Conservation (phyloP, 1,284 basidiomycete species). For the Malassezia sp. region DNA sequence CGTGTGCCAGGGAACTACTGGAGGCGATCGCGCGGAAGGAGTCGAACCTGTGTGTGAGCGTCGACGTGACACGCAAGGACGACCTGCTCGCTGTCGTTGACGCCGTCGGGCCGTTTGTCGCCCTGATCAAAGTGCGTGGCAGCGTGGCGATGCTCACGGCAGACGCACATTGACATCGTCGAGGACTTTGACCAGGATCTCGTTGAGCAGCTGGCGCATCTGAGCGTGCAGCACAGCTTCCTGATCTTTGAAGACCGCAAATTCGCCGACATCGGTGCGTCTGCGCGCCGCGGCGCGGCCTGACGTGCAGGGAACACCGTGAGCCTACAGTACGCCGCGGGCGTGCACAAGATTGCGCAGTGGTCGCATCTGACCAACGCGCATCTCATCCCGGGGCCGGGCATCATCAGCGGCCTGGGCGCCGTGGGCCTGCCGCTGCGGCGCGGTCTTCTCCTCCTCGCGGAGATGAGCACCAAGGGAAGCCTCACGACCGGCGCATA, state of each 20-base stretch:
- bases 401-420: conserved; percentile 75
- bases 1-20: conserved; percentile 52
- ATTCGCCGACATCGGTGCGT: conserved; percentile 89
- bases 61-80: conserved; percentile 74
- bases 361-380: conserved; percentile 99
- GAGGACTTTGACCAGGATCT: conserved; percentile 75
- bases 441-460: conserved; percentile 77
- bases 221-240: conserved; percentile 78
- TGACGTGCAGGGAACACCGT: conserved; percentile 98
- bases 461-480: conserved; percentile 91
- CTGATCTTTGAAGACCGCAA: conserved; percentile 97
- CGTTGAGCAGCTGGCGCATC: conserved; percentile 59
- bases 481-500: conserved; percentile 74
- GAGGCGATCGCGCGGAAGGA: conserved; percentile 76
- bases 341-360: conserved; percentile 81
- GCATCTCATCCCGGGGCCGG: conserved; percentile 80
- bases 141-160: not conserved
- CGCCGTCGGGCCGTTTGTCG: conserved; percentile 74
- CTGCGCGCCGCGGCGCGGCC: not conserved
- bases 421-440: conserved; percentile 72
- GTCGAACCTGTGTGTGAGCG: conserved; percentile 84
- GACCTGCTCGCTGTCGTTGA: conserved; percentile 79
- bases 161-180: conserved; percentile 96
- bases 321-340: conserved; percentile 81
- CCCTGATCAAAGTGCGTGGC: conserved; percentile 66